These are phyloP conservation scores for Sporothrix variecibatus DNA, from an alignment of 2,329 filamentous ascomycete species.

Conservation along the genomic window DNA sequence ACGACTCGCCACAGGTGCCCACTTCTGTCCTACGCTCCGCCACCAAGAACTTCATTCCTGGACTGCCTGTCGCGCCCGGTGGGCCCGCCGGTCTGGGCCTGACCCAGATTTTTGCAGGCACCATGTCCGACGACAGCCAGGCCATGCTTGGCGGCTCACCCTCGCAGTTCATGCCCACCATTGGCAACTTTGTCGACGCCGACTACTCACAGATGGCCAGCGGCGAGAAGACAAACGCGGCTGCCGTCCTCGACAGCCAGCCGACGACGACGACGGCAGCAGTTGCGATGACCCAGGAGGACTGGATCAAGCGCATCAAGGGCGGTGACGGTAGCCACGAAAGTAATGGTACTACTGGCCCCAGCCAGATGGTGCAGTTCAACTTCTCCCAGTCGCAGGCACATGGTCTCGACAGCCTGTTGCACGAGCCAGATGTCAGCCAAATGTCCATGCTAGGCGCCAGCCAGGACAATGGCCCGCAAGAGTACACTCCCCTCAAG, in stretches of 20 bases:
- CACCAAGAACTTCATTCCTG: conserved; percentile 70
- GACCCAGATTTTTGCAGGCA: conserved; percentile 88
- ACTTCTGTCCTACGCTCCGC: conserved; percentile 68
- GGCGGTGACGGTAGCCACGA: conserved; percentile 33
- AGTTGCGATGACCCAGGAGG: conserved; percentile 35
- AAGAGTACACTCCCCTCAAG: conserved; percentile 70
- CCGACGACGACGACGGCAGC: conserved; percentile 25
- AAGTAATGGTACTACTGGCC: background rate
- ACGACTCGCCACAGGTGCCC: conserved; percentile 56
- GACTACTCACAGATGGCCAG: conserved; percentile 58
- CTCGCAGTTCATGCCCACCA: conserved; percentile 56
- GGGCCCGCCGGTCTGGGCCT: conserved; percentile 69
- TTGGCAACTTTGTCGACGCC: conserved; percentile 59
- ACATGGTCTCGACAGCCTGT: conserved; percentile 59
- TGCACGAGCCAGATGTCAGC: conserved; percentile 52
- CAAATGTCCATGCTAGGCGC: conserved; percentile 72
- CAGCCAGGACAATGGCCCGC: conserved; percentile 80
- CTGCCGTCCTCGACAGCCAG: conserved; percentile 53
- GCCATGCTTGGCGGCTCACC: conserved; percentile 42
- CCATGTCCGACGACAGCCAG: conserved; percentile 68
- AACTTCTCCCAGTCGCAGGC: conserved; percentile 63
- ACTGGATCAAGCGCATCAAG: conserved; percentile 34
- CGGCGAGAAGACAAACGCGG: conserved; percentile 53
- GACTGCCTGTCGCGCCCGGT: conserved; percentile 57
- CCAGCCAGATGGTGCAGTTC: conserved; percentile 50